phyloP scores from a whole-genome alignment of 441 rosid species.

The Erodium texanum region DNA sequence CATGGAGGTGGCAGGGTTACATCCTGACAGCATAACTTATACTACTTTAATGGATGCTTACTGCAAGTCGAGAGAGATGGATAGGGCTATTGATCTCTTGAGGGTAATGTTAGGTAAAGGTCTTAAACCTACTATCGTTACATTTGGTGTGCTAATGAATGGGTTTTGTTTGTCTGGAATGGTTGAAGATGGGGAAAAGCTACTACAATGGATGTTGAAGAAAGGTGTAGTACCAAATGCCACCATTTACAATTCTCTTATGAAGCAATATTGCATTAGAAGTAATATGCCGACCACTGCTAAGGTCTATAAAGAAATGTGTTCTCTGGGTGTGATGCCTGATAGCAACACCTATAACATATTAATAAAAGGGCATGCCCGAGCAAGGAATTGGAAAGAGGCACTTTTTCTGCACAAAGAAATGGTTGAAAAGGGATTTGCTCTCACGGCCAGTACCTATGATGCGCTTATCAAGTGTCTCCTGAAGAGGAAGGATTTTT shows the following conservation, averaged over 20 bases:
- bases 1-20: slow-evolving; percentile 47
- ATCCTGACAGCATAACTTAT: slow-evolving; percentile 63
- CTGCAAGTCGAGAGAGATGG: slow-evolving; percentile 63
- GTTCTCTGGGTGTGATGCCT: slow-evolving; percentile 51
- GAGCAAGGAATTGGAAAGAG: slow-evolving; percentile 91
- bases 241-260: slow-evolving; percentile 63
- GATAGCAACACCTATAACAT: slow-evolving; percentile 72
- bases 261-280: slow-evolving; percentile 63
- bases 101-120: slow-evolving; percentile 62
- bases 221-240: slow-evolving; percentile 67
- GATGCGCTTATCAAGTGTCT: slow-evolving; percentile 64
- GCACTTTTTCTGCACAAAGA: slow-evolving; percentile 73
- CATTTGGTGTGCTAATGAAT: slow-evolving; percentile 84
- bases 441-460: slow-evolving; percentile 46
- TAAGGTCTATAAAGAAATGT: slow-evolving; percentile 48
- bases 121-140: slow-evolving; percentile 60
- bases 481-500: slow-evolving; percentile 51
- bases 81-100: slow-evolving; percentile 54
- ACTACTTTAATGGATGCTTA: slow-evolving; percentile 79
- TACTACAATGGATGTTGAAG: slow-evolving; percentile 71
- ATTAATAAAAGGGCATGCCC: slow-evolving; percentile 73
- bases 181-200: slow-evolving; percentile 69
- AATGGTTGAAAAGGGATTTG: slow-evolving; percentile 59
- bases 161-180: slow-evolving; percentile 72
- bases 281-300: slow-evolving; percentile 44